A percentile compares a stretch with the other conserved stretches of the same genome.
phyloP scores from a whole-genome alignment of 164 flowering plant genomes.

The Brasenia schreberi region DNA sequence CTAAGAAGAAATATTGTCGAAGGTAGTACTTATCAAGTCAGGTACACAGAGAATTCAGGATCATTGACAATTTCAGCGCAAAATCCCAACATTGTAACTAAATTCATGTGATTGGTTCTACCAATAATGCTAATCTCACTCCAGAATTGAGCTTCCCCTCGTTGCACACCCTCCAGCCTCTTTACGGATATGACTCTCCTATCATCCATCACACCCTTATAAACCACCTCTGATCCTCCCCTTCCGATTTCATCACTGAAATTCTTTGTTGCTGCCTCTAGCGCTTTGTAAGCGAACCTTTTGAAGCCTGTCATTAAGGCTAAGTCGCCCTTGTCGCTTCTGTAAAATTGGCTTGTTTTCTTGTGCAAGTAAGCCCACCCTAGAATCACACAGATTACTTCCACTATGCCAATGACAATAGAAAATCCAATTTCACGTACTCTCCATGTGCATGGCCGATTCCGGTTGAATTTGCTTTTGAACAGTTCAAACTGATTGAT shows the following conservation, averaged over 20 bases:
- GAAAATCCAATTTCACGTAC: slow-evolving; percentile 5
- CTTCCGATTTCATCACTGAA: slow-evolving; percentile 16
- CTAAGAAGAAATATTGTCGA: too few species aligned
- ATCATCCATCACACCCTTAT: slow-evolving; percentile 13
- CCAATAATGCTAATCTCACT: slow-evolving; percentile 18
- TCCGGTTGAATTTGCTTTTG: not conserved
- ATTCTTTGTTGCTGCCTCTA: slow-evolving; percentile 12
- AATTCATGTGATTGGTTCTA: slow-evolving; percentile 22
- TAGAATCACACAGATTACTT: slow-evolving; percentile 6
- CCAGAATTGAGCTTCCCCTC: slow-evolving; percentile 17
- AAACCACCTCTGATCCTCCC: slow-evolving; percentile 18
- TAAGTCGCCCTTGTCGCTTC: slow-evolving; percentile 1
- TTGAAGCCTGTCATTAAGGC: slow-evolving; percentile 6
- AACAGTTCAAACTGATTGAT: slow-evolving; percentile 1
- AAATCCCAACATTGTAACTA: slow-evolving; percentile 22
- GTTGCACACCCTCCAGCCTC: slow-evolving; percentile 9
- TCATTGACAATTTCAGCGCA: slow-evolving; percentile 21
- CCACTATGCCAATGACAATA: slow-evolving; percentile 6
- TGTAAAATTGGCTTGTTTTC: not conserved
- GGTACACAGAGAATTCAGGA: too few species aligned
- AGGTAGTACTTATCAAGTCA: too few species aligned
- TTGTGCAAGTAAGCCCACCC: slow-evolving; percentile 7
- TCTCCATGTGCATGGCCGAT: not conserved
- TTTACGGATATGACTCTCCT: slow-evolving; percentile 10
- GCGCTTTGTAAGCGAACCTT: slow-evolving; percentile 17